These are phyloP conservation scores for Mariannaea sp. DNA, from an alignment of 2,329 filamentous ascomycete species.

Conservation along the genomic window DNA sequence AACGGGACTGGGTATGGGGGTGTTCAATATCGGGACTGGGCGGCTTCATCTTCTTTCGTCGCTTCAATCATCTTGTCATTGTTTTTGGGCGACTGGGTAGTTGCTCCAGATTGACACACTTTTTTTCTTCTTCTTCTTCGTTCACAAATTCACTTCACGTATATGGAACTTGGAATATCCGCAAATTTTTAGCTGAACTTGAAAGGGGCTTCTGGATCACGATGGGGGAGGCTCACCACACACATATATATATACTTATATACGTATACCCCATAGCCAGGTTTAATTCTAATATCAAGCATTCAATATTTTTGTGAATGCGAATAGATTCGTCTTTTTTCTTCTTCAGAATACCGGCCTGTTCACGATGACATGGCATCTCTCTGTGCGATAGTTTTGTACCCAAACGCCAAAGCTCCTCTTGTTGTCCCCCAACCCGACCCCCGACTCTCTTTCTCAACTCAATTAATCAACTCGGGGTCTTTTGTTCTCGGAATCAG, in stretches of 20 bases:
- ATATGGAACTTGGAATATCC: conserved; percentile 11
- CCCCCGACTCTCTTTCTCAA: background rate
- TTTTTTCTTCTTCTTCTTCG: too few relatives aligned
- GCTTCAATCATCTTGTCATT: conserved; percentile 1
- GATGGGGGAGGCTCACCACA: conserved; percentile 17
- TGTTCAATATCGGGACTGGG: too few relatives aligned
- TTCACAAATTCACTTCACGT: conserved; percentile 8
- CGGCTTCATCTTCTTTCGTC: too few relatives aligned
- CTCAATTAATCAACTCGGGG: conserved; percentile 49
- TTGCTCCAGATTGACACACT: too few relatives aligned
- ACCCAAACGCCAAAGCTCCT: conserved; percentile 33
- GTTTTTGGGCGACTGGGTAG: conserved; percentile 8
- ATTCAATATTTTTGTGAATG: conserved; percentile 36
- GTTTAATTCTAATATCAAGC: conserved; percentile 33
- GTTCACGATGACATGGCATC: background rate
- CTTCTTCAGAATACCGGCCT: background rate
- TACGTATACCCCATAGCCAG: conserved; percentile 32
- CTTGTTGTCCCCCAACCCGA: background rate
- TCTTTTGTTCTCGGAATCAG: conserved; percentile 53
- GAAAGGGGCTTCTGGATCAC: conserved; percentile 4
- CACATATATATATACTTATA: conserved; percentile 21
- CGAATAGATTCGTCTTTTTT: background rate
- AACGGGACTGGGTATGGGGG: too few relatives aligned
- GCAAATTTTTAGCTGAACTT: conserved; percentile 11
- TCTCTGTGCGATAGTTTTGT: background rate